Conservation (phyloP, 202 grass and related monocot species). For the Brachypodium distachyon region DNA sequence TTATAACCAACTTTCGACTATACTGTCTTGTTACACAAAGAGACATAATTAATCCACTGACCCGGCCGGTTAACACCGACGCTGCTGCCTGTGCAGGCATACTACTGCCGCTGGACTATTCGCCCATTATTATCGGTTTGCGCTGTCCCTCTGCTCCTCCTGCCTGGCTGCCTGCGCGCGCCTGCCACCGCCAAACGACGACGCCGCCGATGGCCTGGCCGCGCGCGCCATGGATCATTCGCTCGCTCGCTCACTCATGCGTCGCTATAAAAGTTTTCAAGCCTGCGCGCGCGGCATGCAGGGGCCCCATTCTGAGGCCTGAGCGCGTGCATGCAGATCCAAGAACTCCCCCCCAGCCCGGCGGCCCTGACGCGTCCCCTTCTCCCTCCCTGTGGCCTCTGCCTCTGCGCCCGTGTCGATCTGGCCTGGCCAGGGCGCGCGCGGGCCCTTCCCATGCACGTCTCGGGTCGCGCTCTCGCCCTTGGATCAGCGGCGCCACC, state of each 20-base stretch:
- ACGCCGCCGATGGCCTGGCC: not conserved
- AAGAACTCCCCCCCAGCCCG: not conserved
- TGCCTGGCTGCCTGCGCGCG: not conserved
- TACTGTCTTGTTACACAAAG: too few species aligned
- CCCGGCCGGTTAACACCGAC: too few species aligned
- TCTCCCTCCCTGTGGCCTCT: too few species aligned
- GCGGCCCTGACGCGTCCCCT: conserved; percentile 15
- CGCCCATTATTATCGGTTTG: conserved; percentile 1
- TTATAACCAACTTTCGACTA: too few species aligned
- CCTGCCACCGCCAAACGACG: conserved; percentile 6
- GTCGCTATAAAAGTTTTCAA: not conserved
- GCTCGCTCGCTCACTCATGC: not conserved
- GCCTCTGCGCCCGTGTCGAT: too few species aligned
- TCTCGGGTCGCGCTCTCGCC: too few species aligned
- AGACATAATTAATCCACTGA: too few species aligned
- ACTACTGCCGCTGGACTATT: conserved; percentile 16
- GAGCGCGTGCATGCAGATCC: not conserved
- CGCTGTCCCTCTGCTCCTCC: not conserved
- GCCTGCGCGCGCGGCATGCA: not conserved
- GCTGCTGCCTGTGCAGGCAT: too few species aligned
- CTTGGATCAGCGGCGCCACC: too few species aligned
- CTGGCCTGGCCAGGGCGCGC: not conserved
- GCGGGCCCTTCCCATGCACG: not conserved
- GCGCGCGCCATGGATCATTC: not conserved
- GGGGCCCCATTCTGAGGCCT: too few species aligned